phyloP scores from a whole-genome alignment of 129 eudicot genomes.

The Artemisia tridentata region DNA sequence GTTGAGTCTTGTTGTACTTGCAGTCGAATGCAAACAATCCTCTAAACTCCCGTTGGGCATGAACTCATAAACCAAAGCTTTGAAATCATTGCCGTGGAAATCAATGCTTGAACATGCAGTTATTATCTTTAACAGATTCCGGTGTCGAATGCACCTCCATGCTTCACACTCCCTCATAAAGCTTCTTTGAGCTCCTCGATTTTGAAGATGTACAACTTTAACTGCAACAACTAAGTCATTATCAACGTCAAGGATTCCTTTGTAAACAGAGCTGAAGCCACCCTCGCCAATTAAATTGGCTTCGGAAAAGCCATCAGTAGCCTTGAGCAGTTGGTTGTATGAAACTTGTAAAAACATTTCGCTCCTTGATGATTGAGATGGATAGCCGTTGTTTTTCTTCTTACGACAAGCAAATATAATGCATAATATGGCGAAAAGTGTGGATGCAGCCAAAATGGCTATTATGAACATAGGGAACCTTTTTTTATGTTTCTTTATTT shows the following conservation, averaged over 20 bases:
- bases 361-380: neutral
- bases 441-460: neutral
- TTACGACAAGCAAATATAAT: slow-evolving; percentile 10
- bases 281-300: slow-evolving; percentile 30
- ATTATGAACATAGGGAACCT: neutral
- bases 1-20: neutral
- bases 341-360: slow-evolving; percentile 3
- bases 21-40: slow-evolving; percentile 18
- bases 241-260: slow-evolving; percentile 21
- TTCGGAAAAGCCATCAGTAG: slow-evolving; percentile 35
- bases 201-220: slow-evolving; percentile 32
- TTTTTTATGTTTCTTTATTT: neutral
- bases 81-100: slow-evolving; percentile 22
- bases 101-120: slow-evolving; percentile 42
- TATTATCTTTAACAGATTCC: slow-evolving; percentile 39
- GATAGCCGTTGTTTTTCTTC: slow-evolving; percentile 16
- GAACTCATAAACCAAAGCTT: slow-evolving; percentile 25
- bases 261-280: slow-evolving; percentile 28
- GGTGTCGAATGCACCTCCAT: slow-evolving; percentile 33
- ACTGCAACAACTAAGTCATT: slow-evolving; percentile 28
- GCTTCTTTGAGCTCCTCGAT: slow-evolving; percentile 22
- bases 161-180: slow-evolving; percentile 36
- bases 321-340: slow-evolving; percentile 29
- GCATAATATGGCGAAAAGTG: slow-evolving; percentile 4
- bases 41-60: slow-evolving; percentile 25